Evolutionary conservation across 768 basidiomycete genomes (phyloP).

Genomic region (Dacryopinax primogenitus): DNA sequence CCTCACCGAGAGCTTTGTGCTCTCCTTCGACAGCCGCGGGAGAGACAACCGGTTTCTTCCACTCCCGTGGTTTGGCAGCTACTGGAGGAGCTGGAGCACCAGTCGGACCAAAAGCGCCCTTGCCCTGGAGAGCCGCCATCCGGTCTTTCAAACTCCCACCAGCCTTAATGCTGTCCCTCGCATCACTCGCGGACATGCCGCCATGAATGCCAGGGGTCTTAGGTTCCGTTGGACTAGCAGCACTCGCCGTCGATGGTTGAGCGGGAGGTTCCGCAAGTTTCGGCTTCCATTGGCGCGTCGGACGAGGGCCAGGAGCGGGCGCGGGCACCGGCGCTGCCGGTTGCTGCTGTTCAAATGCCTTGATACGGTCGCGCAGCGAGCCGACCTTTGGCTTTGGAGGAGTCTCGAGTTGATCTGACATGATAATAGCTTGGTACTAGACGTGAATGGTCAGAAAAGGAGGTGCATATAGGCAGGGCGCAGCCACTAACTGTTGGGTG

Average conservation of each 20-base stretch:
- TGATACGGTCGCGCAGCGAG: conserved; percentile 77
- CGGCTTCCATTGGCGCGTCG: conserved; percentile 55
- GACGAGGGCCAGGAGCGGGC: conserved; percentile 41
- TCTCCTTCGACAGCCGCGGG: background rate
- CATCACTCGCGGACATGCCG: conserved; percentile 74
- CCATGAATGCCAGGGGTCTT: background rate
- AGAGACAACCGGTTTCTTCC: conserved; percentile 57
- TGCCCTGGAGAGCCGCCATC: conserved; percentile 86
- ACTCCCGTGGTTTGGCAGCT: conserved; percentile 55
- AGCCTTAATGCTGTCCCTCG: conserved; percentile 70
- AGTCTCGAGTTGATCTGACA: conserved; percentile 1
- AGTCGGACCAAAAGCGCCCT: conserved; percentile 57
- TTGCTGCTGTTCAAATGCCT: conserved; percentile 65
- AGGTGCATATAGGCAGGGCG: background rate
- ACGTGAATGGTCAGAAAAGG: background rate
- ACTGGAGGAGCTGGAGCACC: conserved; percentile 46
- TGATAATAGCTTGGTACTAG: background rate
- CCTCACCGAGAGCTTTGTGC: background rate
- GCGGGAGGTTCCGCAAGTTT: conserved; percentile 37
- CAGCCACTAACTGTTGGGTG: background rate
- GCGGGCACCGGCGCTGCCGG: conserved; percentile 34
- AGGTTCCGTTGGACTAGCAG: background rate
- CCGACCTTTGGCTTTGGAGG: conserved; percentile 38
- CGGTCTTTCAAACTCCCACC: conserved; percentile 74
- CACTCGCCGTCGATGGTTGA: conserved; percentile 25